Conservation (phyloP, 2,329 filamentous ascomycete genomes). For the Cadophora malorum region DNA sequence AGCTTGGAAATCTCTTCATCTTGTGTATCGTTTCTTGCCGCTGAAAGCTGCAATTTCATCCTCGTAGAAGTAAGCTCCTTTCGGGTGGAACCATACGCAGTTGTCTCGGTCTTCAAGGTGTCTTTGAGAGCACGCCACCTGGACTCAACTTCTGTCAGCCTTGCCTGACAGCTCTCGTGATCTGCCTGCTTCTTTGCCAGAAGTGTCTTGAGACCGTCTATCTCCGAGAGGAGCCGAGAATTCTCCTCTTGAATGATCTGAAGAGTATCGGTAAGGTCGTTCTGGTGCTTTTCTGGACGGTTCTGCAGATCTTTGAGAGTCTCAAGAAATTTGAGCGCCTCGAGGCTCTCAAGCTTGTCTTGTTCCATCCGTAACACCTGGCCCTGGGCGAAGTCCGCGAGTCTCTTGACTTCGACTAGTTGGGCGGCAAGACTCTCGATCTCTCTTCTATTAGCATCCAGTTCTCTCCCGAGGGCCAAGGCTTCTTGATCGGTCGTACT, state of each 20-base stretch:
- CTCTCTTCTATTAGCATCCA: background rate
- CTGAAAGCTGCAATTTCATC: background rate
- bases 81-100: background rate
- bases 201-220: background rate
- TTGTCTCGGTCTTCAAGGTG: background rate
- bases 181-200: background rate
- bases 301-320: background rate
- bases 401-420: background rate
- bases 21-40: background rate
- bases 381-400: background rate
- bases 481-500: background rate
- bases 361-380: background rate
- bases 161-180: background rate
- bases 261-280: background rate
- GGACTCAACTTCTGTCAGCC: background rate
- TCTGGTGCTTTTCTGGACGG: background rate
- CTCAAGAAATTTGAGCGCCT: background rate
- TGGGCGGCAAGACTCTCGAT: background rate
- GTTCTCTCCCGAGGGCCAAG: background rate
- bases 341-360: background rate
- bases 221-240: background rate
- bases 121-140: background rate
- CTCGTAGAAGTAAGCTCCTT: background rate
- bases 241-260: background rate
- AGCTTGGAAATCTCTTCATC: background rate